phyloP scores from a whole-genome alignment of 306 rosid species.

The Medicago truncatula region MtrunA17r5.0-ANR NC_053045.1:57732501-57733000 shows the following conservation, averaged over 20 bases:
- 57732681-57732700: conserved; percentile 86
- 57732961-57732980: conserved; percentile 7
- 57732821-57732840: conserved; percentile 19
- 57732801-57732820: not conserved
- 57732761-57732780: conserved; percentile 52
- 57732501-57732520: conserved; percentile 85
- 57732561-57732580: conserved; percentile 6
- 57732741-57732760: conserved; percentile 96
- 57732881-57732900: conserved; percentile 88
- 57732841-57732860: conserved; percentile 87
- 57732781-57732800: not conserved
- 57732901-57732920: conserved; percentile 90
- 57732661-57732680: conserved; percentile 67
- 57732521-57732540: conserved; percentile 31
- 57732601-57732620: not conserved
- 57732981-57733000: not conserved
- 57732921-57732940: conserved; percentile 91
- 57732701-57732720: conserved; percentile 93
- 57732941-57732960: conserved; percentile 19
- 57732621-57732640: not conserved
- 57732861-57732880: conserved; percentile 88
- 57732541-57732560: not conserved
- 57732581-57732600: not conserved
- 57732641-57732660: not conserved
- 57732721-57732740: conserved; percentile 95